Conservation (phyloP, 306 rosid genomes). For the Spatholobus suberectus region DNA sequence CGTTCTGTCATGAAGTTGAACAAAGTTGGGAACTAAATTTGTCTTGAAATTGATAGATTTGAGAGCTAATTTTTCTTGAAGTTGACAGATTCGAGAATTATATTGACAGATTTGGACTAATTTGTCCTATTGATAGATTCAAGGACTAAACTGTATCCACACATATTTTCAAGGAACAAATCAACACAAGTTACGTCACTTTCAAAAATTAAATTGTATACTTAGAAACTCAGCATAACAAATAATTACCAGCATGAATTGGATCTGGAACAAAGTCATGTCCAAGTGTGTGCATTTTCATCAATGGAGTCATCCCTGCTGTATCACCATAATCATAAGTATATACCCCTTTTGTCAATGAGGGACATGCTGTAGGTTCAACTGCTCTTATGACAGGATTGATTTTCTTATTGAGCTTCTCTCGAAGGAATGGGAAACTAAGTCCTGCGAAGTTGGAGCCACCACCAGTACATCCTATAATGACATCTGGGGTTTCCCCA, state of each 20-base stretch:
- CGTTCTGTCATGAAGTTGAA: neutral
- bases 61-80: neutral
- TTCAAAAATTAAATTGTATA: neutral
- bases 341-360: constrained; percentile 86
- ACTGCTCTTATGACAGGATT: constrained; percentile 88
- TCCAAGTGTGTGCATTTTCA: constrained; percentile 99
- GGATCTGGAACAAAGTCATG: constrained; percentile 95
- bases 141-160: neutral
- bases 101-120: neutral
- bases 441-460: constrained; percentile 97
- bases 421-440: constrained; percentile 87
- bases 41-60: neutral
- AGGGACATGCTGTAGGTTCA: constrained; percentile 93
- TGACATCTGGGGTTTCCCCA: constrained; percentile 88
- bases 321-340: constrained; percentile 88
- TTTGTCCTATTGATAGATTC: neutral
- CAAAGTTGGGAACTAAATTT: neutral
- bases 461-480: constrained; percentile 94
- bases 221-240: neutral
- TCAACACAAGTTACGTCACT: neutral
- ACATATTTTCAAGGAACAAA: neutral
- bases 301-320: constrained; percentile 93
- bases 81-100: neutral
- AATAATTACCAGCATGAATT: constrained; percentile 81
- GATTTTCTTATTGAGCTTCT: constrained; percentile 78